phyloP scores from a whole-genome alignment of 2,329 filamentous ascomycete species.

The Fusarium concolor region DNA sequence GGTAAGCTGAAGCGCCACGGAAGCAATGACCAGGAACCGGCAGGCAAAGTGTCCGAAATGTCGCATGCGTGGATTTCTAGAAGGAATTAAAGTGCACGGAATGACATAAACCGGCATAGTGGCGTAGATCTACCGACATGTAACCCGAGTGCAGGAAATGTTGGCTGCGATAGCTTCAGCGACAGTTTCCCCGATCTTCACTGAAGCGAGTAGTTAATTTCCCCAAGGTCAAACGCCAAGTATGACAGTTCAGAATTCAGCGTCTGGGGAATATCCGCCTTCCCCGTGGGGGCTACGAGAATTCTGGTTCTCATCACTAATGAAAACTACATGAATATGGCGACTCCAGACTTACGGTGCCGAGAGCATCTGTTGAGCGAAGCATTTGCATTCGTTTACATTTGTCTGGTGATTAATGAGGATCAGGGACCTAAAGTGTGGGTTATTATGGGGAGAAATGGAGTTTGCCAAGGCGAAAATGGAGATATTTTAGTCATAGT shows the following conservation, averaged over 20 bases:
- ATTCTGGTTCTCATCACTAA: slow-evolving; percentile 26
- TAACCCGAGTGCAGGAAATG: background rate
- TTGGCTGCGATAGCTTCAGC: rapidly evolving
- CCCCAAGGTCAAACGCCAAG: background rate
- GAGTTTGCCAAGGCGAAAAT: slow-evolving; percentile 26
- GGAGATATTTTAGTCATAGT: slow-evolving; percentile 32
- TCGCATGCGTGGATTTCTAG: slow-evolving; percentile 1
- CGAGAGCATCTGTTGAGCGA: background rate
- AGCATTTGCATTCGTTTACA: slow-evolving; percentile 1
- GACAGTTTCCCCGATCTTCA: background rate
- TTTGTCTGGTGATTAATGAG: slow-evolving; percentile 27
- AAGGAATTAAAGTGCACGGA: slow-evolving; percentile 4
- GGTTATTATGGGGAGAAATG: slow-evolving; percentile 28
- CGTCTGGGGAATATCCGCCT: slow-evolving; percentile 24
- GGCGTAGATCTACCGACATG: background rate
- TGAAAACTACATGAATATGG: slow-evolving; percentile 3
- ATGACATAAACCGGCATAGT: slow-evolving; percentile 10
- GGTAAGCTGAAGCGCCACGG: background rate
- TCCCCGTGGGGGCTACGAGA: slow-evolving; percentile 22
- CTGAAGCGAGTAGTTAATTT: background rate
- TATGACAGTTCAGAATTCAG: background rate
- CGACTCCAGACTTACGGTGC: background rate
- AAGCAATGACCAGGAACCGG: background rate
- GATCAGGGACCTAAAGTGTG: slow-evolving; percentile 27
- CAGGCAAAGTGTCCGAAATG: background rate